A percentile compares a stretch with the other conserved stretches of the same genome.
Evolutionary conservation across 129 eudicot genomes (phyloP).

Genomic region (Centella asiatica): DNA sequence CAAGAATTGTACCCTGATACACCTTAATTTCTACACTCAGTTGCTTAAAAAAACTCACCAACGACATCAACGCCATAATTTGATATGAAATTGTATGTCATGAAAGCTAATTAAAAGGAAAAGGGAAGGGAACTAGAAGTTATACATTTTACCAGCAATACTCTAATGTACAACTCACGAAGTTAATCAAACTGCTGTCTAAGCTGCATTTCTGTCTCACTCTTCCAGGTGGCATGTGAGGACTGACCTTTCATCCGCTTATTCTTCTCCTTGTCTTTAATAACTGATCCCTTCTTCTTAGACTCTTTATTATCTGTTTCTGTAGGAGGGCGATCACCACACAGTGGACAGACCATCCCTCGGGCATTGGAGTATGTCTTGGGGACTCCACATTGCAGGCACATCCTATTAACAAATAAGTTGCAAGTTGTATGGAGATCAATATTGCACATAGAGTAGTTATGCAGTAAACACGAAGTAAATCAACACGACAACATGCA

Average conservation of each 20-base stretch:
- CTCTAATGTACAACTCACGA: background rate
- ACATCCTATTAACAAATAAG: slow-evolving; percentile 50
- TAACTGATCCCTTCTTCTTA: slow-evolving; percentile 68
- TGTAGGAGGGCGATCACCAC: slow-evolving; percentile 54
- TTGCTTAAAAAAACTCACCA: too few species aligned
- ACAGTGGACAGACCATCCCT: slow-evolving; percentile 82
- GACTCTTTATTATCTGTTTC: slow-evolving; percentile 44
- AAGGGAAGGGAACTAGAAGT: background rate
- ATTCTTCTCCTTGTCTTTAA: slow-evolving; percentile 91
- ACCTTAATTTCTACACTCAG: too few species aligned
- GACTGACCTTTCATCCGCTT: slow-evolving; percentile 99
- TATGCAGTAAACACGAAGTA: background rate
- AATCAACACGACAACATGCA: background rate
- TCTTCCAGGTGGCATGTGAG: slow-evolving; percentile 95
- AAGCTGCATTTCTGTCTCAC: slow-evolving; percentile 98
- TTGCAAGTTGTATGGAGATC: background rate
- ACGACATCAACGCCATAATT: background rate
- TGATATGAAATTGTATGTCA: background rate
- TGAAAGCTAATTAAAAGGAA: background rate
- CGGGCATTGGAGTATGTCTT: slow-evolving; percentile 65
- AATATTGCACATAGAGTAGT: background rate
- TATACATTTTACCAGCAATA: background rate
- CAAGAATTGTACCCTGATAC: too few species aligned
- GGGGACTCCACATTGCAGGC: slow-evolving; percentile 87
- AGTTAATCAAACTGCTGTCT: slow-evolving; percentile 87